Base-by-base conservation (phyloP, 805 yeast genomes). In the Myxozyma monticola region DNA sequence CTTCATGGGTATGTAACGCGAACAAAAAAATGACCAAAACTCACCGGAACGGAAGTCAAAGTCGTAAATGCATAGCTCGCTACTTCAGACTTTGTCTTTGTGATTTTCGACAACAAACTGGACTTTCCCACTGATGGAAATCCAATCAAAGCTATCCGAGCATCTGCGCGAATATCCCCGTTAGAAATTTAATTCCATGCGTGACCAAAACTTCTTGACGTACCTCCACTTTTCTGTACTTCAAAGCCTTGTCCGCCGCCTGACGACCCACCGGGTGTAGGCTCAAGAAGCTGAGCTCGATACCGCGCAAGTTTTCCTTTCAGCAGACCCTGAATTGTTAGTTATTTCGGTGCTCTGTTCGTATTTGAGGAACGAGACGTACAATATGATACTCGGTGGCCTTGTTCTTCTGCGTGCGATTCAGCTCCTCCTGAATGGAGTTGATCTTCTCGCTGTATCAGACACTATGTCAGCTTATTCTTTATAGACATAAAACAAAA, bases 41-140 rank as follows among this genome's bases (percentile, higher is more conserved):
- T 5, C 15, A 45, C 61, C 0, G 98, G 97, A 18, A 91, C 97
- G 0, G 96, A 88, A 0, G 99, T 91, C 67, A 91, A 77, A 0
- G 99, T 91, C 6, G 99, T 91, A 76, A 91, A 91, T 45, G 95
- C 93, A 65, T 93, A 91, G 42, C 84, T 87, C 4, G 98, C 99
- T 45, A 95, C 86, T 67, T 89, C 98, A 1, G 96, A 85, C 68
- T 88, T 88, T 1, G 98, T 91, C 62, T 87, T 86, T 18, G 99
- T 91, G 48, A 93, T 87, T 41, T 88, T 88, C 17, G 88, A 83
- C 52, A 91, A 74, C 58, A 91, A 80, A 1, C 96, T 88, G 1
- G 97, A 90, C 63, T 91, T 91, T 67, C 99, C 99, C 21, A 93
- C 99, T 1, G 97, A 90, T 15, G 99, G 99, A 68, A 90, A 91